Base-by-base conservation (phyloP, 2,329 filamentous ascomycete genomes). In the Ophiocordyceps camponoti-floridani region DNA sequence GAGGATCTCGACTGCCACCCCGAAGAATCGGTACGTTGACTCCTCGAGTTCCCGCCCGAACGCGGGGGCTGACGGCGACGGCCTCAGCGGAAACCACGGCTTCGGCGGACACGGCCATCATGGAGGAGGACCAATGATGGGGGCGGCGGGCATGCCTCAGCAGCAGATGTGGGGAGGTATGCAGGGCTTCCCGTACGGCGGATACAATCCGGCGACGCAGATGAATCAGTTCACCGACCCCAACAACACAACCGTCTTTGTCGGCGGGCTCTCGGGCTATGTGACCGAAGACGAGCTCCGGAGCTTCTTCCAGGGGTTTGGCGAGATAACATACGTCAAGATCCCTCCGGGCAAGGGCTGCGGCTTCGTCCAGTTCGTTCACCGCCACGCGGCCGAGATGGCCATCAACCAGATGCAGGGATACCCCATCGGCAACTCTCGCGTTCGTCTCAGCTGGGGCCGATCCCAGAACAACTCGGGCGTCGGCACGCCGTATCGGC, bases 341-440 rank as follows among this genome's bases (percentile, higher is more conserved):
- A 98, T 98, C 47, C 91, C 91, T 45, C 89, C 91, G 51, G 91
- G 91, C 68, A 98, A 98, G 77, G 91, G 91, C 54, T 98, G 91
- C 59, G 91, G 91, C 47, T 98, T 98, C 60, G 91, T 98, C 47
- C 91, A 98, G 66, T 98, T 98, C 56, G 91, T 98, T 46, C 91
- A 98, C 69, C 87, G 91, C 53, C 91, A 98, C 58, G 91, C 91
- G 44, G 91, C 91, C 13, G 91, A 98, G 70, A 98, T 98, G 91
- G 91, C 91, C 54, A 98, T 98, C 75, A 98, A 98, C 69, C 91
- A 98, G 68, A 98, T 98, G 91, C 91, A 98, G 68, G 91, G 91
- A 49, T 98, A 98, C 62, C 91, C 91, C 23, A 98, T 98, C 57
- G 91, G 91, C 46, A 98, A 98, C 73, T 96, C 89, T 42, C 87